These are phyloP conservation scores for Hyphopichia fennica DNA, from an alignment of 1,139 yeast genomes.

Conservation along the genomic window DNA sequence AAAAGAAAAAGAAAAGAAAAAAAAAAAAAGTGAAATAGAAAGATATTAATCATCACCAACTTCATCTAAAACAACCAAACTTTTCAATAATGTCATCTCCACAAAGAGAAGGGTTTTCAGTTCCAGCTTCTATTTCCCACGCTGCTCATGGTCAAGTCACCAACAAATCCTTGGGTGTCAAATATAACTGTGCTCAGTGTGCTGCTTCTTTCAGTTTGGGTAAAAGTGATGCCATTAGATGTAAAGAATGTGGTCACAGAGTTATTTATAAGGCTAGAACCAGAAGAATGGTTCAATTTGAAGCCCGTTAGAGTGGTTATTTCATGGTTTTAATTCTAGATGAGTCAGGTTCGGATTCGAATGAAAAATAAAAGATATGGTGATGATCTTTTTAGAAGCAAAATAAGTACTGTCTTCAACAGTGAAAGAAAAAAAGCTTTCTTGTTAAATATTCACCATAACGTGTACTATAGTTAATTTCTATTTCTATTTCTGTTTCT, in stretches of 20 bases:
- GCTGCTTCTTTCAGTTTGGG: constrained; percentile 86
- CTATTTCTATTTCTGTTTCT: background rate
- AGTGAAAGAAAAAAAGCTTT: too few relatives aligned
- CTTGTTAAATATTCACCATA: background rate
- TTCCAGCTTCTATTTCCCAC: constrained; percentile 76
- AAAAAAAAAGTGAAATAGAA: background rate
- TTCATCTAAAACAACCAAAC: constrained; percentile 1
- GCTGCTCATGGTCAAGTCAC: constrained; percentile 56
- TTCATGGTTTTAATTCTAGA: background rate
- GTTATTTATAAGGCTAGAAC: constrained; percentile 96
- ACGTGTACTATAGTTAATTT: background rate
- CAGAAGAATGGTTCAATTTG: constrained; percentile 80
- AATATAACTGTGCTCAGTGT: constrained; percentile 95
- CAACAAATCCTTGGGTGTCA: constrained; percentile 79
- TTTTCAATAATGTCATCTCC: constrained; percentile 45
- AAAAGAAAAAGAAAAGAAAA: background rate
- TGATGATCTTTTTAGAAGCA: too few relatives aligned
- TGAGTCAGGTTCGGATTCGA: too few relatives aligned
- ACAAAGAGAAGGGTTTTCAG: constrained; percentile 91
- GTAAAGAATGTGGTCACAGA: constrained; percentile 98
- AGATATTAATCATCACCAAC: constrained; percentile 1
- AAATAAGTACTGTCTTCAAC: too few relatives aligned
- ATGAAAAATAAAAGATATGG: too few relatives aligned
- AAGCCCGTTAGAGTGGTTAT: constrained; percentile 36
- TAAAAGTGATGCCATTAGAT: constrained; percentile 95